Conservation (phyloP, 1,284 basidiomycete species). For the Ceratobasidium sp. region DNA sequence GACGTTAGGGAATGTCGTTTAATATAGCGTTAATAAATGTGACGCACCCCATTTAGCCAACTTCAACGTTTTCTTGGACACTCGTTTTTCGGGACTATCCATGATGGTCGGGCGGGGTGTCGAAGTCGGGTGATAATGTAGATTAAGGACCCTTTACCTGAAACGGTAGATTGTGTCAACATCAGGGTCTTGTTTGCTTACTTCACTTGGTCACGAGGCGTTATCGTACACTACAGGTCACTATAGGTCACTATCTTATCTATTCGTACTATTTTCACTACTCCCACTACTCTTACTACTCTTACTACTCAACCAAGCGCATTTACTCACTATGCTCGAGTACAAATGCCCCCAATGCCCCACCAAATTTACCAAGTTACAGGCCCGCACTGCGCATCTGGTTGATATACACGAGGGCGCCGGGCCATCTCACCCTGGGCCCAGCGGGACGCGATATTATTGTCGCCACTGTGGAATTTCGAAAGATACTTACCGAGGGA, state of each 20-base stretch:
- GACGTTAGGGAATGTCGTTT: neutral
- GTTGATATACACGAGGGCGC: neutral
- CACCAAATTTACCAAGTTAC: neutral
- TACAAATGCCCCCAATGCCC: neutral
- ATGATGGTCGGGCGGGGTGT: neutral
- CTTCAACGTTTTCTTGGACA: neutral
- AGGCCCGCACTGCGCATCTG: neutral
- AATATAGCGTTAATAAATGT: neutral
- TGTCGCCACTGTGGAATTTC: neutral
- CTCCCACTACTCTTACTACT: neutral
- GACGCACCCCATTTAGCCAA: neutral
- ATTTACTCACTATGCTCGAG: neutral
- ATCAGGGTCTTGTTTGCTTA: constrained; percentile 5
- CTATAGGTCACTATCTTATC: no score
- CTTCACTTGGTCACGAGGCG: neutral
- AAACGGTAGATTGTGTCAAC: neutral
- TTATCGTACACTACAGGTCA: neutral
- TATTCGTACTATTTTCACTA: neutral
- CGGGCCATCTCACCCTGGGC: neutral
- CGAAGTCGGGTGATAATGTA: neutral
- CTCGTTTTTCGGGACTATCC: neutral
- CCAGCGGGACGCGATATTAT: neutral
- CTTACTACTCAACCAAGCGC: neutral
- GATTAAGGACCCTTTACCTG: neutral
- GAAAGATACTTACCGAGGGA: neutral